Conservation (phyloP, 192 early-diverging fungal genomes). For the Coemansia aciculifera region DNA sequence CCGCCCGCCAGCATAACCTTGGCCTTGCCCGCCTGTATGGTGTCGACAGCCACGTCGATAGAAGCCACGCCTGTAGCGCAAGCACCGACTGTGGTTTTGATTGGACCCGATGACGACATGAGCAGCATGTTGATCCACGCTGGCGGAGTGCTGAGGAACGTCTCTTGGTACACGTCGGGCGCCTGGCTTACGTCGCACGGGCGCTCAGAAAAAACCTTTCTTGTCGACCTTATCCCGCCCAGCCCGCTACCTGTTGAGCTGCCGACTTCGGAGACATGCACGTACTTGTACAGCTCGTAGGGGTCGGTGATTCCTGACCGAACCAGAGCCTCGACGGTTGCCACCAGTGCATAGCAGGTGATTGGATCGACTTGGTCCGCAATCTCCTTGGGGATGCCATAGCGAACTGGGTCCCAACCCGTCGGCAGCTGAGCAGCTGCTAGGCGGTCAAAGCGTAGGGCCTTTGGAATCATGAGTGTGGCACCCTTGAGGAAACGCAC, state of each 20-base stretch:
- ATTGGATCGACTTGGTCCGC: constrained; percentile 89
- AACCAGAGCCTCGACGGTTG: constrained; percentile 90
- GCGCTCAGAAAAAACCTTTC: constrained; percentile 79
- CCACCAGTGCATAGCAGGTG: constrained; percentile 85
- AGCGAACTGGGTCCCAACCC: constrained; percentile 89
- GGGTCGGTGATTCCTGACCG: constrained; percentile 92
- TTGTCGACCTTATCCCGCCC: constrained; percentile 80
- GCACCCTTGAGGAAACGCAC: constrained; percentile 87
- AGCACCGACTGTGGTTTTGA: constrained; percentile 76
- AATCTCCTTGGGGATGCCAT: constrained; percentile 91
- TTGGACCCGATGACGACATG: constrained; percentile 90
- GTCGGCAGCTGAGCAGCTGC: constrained; percentile 95
- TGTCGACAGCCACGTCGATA: constrained; percentile 90
- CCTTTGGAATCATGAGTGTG: constrained; percentile 87
- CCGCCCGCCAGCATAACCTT: constrained; percentile 92
- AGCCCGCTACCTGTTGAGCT: constrained; percentile 87
- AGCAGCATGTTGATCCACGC: constrained; percentile 98
- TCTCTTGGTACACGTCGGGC: constrained; percentile 92
- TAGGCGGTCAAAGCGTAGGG: constrained; percentile 86
- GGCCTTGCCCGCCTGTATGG: constrained; percentile 86
- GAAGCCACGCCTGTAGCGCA: constrained; percentile 92
- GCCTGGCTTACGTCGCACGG: constrained; percentile 77
- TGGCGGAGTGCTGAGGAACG: constrained; percentile 63
- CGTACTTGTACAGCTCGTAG: constrained; percentile 96
- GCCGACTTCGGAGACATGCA: constrained; percentile 92